Evolutionary conservation across 1,284 basidiomycete genomes (phyloP), one percentile per base, ranked within the genome.

Genomic region (Malassezia dermatis): DNA sequence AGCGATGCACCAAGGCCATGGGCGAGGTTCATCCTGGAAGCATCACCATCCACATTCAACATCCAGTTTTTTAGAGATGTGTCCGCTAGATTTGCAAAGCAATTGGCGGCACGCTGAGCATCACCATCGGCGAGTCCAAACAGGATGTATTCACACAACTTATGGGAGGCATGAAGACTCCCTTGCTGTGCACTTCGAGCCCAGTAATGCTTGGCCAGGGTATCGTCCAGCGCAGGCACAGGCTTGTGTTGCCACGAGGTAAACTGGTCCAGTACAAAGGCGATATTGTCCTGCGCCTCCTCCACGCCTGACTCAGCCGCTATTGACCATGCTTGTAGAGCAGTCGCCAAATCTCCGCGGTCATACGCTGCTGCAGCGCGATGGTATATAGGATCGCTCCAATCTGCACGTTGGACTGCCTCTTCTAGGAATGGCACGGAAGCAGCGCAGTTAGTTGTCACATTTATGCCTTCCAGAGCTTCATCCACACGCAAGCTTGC

Each of bases 271-370:
- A 98, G 78, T 54, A 93, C 80, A 73, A 84, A 94, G 0, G 91
- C 94, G 10, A 99, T 78, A 68, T 98, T 98, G 75, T 91, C 96
- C 78, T 96, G 91, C 2, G 89, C 93, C 32, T 85, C 81, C 75
- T 98, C 93, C 49, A 82, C 85, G 0, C 94, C 94, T 61, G 87
- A 79, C 77, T 98, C 69, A 12, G 63, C 94, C 4, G 89, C 89
- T 31, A 89, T 86, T 50, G 94, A 81, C 85, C 87, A 90, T n/a
- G 63, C 66, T 1, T 67, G 58, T 13, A 74, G 51, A 4, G 71
- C 68, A 19, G 61, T 65, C 8, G 56, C 48, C 13, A 46, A 39
- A 24, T 70, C 57, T 6, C 65, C 62, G n/a, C 62, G 61, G n/a
- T 61, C 53, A 65, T 66, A 69, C 2, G 71, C 71, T 13, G 64